A percentile compares a stretch with the other conserved stretches of the same genome.
phyloP scores from a whole-genome alignment of 2,329 filamentous ascomycete genomes.

The Fusarium proliferatum region DNA sequence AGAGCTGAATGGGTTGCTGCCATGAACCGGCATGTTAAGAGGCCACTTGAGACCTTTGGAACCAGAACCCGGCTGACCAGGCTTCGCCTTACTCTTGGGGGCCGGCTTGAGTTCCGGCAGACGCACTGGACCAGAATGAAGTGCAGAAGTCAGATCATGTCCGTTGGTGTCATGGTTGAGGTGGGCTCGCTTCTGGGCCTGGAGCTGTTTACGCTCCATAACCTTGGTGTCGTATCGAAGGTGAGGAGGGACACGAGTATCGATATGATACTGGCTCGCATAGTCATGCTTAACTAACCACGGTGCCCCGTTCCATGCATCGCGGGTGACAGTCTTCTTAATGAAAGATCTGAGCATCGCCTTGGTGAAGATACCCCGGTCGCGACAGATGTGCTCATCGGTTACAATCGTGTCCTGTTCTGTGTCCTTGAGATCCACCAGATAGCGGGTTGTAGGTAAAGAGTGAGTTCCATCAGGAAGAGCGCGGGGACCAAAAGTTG shows the following conservation, averaged over 20 bases:
- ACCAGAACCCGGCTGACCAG: conserved; percentile 45
- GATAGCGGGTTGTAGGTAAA: conserved; percentile 80
- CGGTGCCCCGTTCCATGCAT: conserved; percentile 94
- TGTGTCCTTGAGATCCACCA: conserved; percentile 78
- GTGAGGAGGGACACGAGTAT: conserved; percentile 85
- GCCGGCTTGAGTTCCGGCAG: conserved; percentile 80
- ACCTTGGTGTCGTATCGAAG: conserved; percentile 84
- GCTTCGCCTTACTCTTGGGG: conserved; percentile 74
- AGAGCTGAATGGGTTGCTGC: conserved; percentile 62
- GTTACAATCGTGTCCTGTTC: conserved; percentile 82
- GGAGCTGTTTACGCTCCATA: conserved; percentile 78
- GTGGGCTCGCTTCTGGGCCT: conserved; percentile 71
- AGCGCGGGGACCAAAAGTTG: conserved; percentile 71
- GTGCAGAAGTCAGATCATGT: conserved; percentile 47
- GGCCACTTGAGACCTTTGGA: conserved; percentile 59
- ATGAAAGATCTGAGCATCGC: conserved; percentile 93
- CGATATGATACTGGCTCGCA: conserved; percentile 85
- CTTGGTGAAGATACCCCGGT: conserved; percentile 94
- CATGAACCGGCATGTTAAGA: conserved; percentile 44
- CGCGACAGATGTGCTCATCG: conserved; percentile 83
- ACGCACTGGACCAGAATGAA: conserved; percentile 62
- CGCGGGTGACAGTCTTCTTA: conserved; percentile 91
- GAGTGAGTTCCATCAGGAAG: conserved; percentile 76
- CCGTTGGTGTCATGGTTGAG: conserved; percentile 58
- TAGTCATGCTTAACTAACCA: conserved; percentile 93